Evolutionary conservation across 805 yeast genomes (phyloP).

Genomic region (Groenewaldozyma tartarivorans): DNA sequence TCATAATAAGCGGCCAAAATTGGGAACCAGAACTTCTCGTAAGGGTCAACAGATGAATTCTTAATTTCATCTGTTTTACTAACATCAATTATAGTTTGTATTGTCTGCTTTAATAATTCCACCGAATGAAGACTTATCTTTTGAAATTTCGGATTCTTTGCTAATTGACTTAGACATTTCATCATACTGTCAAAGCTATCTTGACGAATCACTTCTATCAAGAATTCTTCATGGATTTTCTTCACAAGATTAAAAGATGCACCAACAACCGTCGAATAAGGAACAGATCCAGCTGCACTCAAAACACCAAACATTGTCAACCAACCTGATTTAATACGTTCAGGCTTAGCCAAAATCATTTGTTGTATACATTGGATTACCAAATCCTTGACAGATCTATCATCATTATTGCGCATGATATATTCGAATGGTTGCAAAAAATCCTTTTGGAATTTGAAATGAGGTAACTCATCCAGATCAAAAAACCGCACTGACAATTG

Average conservation of each 20-base stretch:
- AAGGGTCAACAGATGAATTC: slow-evolving; percentile 15
- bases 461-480: slow-evolving; percentile 87
- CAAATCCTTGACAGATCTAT: slow-evolving; percentile 72
- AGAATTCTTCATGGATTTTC: slow-evolving; percentile 50
- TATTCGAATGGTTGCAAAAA: slow-evolving; percentile 85
- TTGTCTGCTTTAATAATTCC: slow-evolving; percentile 56
- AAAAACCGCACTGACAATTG: slow-evolving; percentile 88
- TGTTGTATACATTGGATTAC: slow-evolving; percentile 82
- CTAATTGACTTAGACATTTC: slow-evolving; percentile 66
- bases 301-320: slow-evolving; percentile 73
- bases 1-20: slow-evolving; percentile 77
- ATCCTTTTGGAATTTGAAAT: slow-evolving; percentile 91
- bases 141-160: slow-evolving; percentile 78
- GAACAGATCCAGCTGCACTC: slow-evolving; percentile 58
- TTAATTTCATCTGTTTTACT: slow-evolving; percentile 1
- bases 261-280: slow-evolving; percentile 38
- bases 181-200: slow-evolving; percentile 61
- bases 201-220: slow-evolving; percentile 55
- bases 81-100: slow-evolving; percentile 46
- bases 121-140: slow-evolving; percentile 72
- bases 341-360: slow-evolving; percentile 69
- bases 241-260: slow-evolving; percentile 57
- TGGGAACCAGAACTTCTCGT: slow-evolving; percentile 64
- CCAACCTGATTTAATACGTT: slow-evolving; percentile 88
- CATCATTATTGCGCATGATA: slow-evolving; percentile 57